phyloP scores from a whole-genome alignment of 768 basidiomycete genomes.

The Pleurotus giganteus region DNA sequence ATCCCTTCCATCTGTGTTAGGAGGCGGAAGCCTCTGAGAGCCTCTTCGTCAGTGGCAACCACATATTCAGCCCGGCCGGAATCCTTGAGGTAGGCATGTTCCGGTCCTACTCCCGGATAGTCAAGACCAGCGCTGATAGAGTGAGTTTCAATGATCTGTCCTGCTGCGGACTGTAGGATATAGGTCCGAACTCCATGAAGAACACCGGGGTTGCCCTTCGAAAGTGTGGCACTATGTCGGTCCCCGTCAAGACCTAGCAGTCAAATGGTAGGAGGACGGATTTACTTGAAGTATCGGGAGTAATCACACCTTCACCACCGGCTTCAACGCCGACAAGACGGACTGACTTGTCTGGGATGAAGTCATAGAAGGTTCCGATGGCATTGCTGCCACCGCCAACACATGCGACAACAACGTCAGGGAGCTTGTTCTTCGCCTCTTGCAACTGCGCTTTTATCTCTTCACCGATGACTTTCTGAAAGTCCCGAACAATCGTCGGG shows the following conservation, averaged over 20 bases:
- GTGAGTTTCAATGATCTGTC: constrained; percentile 97
- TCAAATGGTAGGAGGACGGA: neutral
- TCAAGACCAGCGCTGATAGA: constrained; percentile 95
- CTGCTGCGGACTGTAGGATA: constrained; percentile 81
- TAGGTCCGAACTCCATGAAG: constrained; percentile 96
- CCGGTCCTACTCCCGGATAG: constrained; percentile 97
- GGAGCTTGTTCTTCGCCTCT: constrained; percentile 76
- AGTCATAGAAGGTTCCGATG: constrained; percentile 97
- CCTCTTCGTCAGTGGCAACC: constrained; percentile 91
- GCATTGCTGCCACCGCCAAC: constrained; percentile 98
- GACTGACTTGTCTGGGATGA: constrained; percentile 85
- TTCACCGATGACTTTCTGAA: constrained; percentile 91
- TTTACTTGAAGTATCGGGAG: neutral
- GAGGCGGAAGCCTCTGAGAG: constrained; percentile 88
- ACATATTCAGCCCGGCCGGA: constrained; percentile 92
- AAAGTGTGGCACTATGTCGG: constrained; percentile 89
- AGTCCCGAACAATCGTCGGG: constrained; percentile 98
- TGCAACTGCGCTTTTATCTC: constrained; percentile 91
- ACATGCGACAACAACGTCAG: constrained; percentile 93
- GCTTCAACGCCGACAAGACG: constrained; percentile 94
- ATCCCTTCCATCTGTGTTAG: constrained; percentile 94
- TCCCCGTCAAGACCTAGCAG: constrained; percentile 73
- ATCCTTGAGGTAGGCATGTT: constrained; percentile 97
- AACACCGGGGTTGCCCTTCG: constrained; percentile 90
- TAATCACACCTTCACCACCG: constrained; percentile 80